A percentile compares a stretch with the other conserved stretches of the same genome.
These are phyloP conservation scores for Mycena capillaripes DNA, from an alignment of 768 basidiomycete genomes.

Conservation along the genomic window DNA sequence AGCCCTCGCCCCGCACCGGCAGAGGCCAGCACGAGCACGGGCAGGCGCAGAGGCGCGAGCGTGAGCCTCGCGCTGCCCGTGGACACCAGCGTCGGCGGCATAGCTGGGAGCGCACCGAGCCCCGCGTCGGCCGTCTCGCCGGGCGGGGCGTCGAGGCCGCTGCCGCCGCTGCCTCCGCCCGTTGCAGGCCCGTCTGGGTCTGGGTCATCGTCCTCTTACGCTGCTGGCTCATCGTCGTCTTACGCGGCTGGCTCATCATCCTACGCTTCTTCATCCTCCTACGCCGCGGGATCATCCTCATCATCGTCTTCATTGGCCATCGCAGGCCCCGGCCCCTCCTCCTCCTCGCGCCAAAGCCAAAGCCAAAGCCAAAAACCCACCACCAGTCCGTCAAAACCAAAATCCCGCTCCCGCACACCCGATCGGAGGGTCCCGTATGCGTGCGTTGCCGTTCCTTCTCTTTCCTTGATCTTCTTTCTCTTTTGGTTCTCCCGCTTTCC, in stretches of 20 bases:
- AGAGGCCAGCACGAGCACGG: background rate
- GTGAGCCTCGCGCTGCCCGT: background rate
- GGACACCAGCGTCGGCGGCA: background rate
- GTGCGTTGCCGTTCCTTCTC: background rate
- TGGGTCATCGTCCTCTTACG: background rate
- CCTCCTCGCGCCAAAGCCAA: background rate
- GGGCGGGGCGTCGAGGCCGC: background rate
- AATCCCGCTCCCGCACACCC: background rate
- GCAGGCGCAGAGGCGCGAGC: background rate
- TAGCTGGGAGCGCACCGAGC: background rate
- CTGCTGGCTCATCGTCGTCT: background rate
- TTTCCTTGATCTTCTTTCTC: background rate
- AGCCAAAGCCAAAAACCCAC: too few species aligned
- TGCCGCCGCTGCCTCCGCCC: constrained; percentile 15
- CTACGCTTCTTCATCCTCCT: background rate
- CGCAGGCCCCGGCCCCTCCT: background rate
- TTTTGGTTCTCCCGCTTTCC: too few species aligned
- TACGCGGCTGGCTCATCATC: background rate
- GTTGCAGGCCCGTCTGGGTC: background rate
- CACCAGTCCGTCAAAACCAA: background rate
- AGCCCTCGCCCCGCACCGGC: constrained; percentile 16
- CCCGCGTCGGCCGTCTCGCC: background rate
- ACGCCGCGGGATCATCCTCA: background rate
- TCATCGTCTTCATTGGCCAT: background rate
- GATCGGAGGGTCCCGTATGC: constrained; percentile 6